Evolutionary conservation across 2,329 filamentous ascomycete species (phyloP), one percentile per base, ranked within the genome.

Genomic region (Beauveria scarabaeidicola): DNA sequence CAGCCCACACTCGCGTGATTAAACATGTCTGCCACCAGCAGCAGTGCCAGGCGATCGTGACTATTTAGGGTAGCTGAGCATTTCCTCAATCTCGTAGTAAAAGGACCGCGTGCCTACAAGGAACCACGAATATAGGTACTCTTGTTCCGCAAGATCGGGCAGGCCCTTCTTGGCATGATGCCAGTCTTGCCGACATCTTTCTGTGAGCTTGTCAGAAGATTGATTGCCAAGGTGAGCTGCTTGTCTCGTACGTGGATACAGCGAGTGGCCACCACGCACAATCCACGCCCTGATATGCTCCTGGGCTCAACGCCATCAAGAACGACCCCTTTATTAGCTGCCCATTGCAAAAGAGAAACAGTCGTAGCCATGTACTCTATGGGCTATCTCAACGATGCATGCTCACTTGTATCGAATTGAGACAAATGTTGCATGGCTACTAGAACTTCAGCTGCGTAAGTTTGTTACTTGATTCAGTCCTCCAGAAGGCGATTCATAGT

Each of bases 21-120:
- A 74, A 89, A 85, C 59, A 87, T 80, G 69, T 90, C 87, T 3
- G 85, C 82, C 44, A 88, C 83, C 0, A 86, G 86, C 65, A 83
- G 84, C 63, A 89, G 76, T 10, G 81, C 81, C 77, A 88, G 81
- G 64, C 81, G 80, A 64, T 88, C 84, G 65, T 79, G 67, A 68
- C 71, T 64, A n/a, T n/a, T n/a, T n/a, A 64, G 69, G 59, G 17
- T 72, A 65, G 63, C 67, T 64, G 67, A 76, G 69, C 60, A 77
- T 73, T 25, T 70, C 67, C 2, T 75, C 63, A 13, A 72, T 73
- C 25, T 73, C 67, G 66, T 78, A 78, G 69, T 82, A 83, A 67
- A 84, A 84, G 1, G 78, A 80, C 50, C 81, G 75, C 5, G 81
- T 82, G 68, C 81, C 82, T 57, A 82, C 77, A 19, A 84, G 71